Base-by-base conservation (phyloP, 2,329 filamentous ascomycete genomes). In the Verticillium nonalfalfae region DNA sequence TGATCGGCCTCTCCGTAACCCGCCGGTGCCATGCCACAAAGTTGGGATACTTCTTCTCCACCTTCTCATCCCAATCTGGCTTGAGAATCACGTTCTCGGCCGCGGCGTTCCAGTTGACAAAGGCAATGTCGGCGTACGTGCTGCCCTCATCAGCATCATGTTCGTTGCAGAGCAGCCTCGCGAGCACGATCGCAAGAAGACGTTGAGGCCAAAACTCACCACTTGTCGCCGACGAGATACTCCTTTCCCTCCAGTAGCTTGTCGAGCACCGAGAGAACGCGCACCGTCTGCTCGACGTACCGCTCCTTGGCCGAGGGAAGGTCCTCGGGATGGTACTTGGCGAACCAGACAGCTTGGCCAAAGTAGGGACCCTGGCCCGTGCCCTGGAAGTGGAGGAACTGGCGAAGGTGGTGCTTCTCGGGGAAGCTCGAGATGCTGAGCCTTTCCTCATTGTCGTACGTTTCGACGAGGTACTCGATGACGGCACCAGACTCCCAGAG, bases 291-390 rank as follows among this genome's bases (percentile, higher is more conserved):
- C 38, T 71, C 67, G 2, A 21, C 40, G 64, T 75, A 75, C 7
- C 72, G 68, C 38, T 70, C 64, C 64, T 68, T 72, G 59, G 71
- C 72, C 6, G 64, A 68, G 10, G 68, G 68, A 11, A 73, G 60
- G 13, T 70, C 61, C 39, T 72, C 72, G 1, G 63, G 64, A 59
- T 73, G 68, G 62, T 56, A 62, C 7, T 65, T 60, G 14, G 33
- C 54, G 68, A 80, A 80, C 74, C 75, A 76, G 7, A 60, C 65
- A 2, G 62, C 63, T 64, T 80, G 75, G 4, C 78, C 79, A 55
- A 69, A 81, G 65, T 80, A 81, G 0, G 78, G 78, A 0, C 76
- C 78, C 66, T 63, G 62, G 45, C 63, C 62, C 3, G 59, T 60
- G 34, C 60, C 45, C n/a, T 63, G 62, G 15, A 63, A 65, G 38